Base-by-base conservation (phyloP, 352 stramenopile species). In the Phytophthora vignae region DNA sequence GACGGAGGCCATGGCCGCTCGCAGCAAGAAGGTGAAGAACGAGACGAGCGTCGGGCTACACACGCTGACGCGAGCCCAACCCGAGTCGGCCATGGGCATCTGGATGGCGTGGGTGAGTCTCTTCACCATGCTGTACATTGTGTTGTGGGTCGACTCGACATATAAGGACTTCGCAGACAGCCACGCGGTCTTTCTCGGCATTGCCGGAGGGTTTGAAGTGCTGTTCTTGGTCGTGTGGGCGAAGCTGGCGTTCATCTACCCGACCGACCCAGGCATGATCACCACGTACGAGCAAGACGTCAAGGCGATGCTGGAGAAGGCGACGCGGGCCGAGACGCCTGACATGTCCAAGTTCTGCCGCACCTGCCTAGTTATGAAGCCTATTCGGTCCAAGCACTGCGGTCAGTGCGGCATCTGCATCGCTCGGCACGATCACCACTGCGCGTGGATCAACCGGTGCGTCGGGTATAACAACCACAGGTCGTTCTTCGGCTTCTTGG, bases 391-490 rank as follows among this genome's bases (percentile, higher is more conserved):
- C 44, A 97, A 96, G 66, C 90, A 96, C 64, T 96, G 90, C 53
- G 73, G 77, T 7, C 78, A 89, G 49, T 95, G 85, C 65, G 85
- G 87, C 22, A 79, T 94, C 15, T 95, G 90, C 60, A 82, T 97
- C 8, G 87, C 84, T n/a, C 86, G 90, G 8, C 84, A 95, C 65
- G 91, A 97, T 60, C 91, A 97, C 60, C 88, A 97, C 72, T 97
- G 91, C 55, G 78, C 84, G 1, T 97, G 91, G 91, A 90, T 97
- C 63, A 96, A 97, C 56, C 83, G 79, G 0, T 95, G 88, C 49
- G 86, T 97, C 12, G 91, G 91, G 1, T 91, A 83, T 38, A 77
- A 73, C 25, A 97, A 97, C 68, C 90, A 97, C 64, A 82, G 88
- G 0, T 67, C 86, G 4, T 97, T 97, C 68, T 78, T 97, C 54